These are phyloP conservation scores for Nyctanthes arbortristis DNA, from an alignment of 257 asterid genomes.

Conservation along the genomic window DNA sequence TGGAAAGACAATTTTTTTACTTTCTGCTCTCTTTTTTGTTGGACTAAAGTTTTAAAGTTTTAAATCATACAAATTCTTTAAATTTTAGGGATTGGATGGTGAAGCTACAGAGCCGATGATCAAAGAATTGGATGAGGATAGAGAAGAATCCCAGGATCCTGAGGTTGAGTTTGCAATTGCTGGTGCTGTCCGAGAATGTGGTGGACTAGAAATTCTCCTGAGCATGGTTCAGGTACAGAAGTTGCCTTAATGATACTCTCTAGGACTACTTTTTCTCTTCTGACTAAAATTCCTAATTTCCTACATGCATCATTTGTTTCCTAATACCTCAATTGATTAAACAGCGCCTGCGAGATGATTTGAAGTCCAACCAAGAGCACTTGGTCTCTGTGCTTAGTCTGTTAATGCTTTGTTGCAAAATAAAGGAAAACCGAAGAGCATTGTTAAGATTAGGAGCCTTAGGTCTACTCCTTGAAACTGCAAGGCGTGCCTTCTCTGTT, in stretches of 20 bases:
- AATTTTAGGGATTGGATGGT: constrained; percentile 95
- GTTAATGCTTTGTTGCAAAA: constrained; percentile 95
- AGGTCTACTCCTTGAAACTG: constrained; percentile 92
- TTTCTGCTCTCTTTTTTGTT: no score
- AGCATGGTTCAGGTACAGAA: constrained; percentile 87
- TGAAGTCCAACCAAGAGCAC: constrained; percentile 90
- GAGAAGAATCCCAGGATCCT: constrained; percentile 99
- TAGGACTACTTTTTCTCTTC: background rate
- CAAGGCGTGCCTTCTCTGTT: constrained; percentile 93
- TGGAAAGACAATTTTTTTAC: background rate
- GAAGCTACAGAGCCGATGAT: constrained; percentile 99
- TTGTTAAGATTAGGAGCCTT: constrained; percentile 80
- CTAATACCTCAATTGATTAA: constrained; percentile 26
- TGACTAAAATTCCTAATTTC: background rate
- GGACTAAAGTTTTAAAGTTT: no score
- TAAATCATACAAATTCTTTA: constrained; percentile 19
- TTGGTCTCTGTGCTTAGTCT: constrained; percentile 87
- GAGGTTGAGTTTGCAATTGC: constrained; percentile 98
- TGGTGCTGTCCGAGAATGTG: constrained; percentile 93
- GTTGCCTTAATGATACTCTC: background rate
- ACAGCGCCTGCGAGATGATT: constrained; percentile 93
- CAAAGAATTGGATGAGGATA: constrained; percentile 95
- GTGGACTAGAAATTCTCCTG: constrained; percentile 88
- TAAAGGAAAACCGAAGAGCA: constrained; percentile 87
- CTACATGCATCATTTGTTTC: background rate